Evolutionary conservation across 2,329 filamentous ascomycete genomes (phyloP).

Genomic region (Incumbomyces delicatus): DNA sequence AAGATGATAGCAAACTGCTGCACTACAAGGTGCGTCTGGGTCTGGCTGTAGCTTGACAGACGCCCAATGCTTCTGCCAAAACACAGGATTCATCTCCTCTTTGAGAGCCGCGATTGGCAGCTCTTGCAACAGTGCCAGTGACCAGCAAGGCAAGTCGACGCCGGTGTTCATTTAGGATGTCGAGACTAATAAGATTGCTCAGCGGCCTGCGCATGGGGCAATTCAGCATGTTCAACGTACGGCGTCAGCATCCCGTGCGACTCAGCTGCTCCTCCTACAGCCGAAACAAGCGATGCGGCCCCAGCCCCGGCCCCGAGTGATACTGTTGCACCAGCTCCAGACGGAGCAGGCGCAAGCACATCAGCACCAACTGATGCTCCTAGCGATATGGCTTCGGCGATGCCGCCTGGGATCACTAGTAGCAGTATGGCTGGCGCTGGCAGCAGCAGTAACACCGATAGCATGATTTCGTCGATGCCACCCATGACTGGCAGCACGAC

Average conservation of each 20-base stretch:
- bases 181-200: background rate
- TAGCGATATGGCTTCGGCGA: no score
- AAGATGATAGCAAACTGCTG: constrained; percentile 3
- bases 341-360: background rate
- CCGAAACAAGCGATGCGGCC: background rate
- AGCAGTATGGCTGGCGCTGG: background rate
- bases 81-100: background rate
- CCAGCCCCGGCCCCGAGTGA: background rate
- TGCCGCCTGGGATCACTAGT: background rate
- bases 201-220: constrained; percentile 4
- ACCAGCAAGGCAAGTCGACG: background rate
- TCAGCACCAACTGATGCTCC: background rate
- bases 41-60: constrained; percentile 1
- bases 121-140: background rate
- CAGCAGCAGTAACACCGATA: background rate
- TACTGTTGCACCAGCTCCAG: background rate
- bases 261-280: background rate
- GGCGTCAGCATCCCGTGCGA: constrained; percentile 2
- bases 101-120: background rate
- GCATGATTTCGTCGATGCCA: background rate
- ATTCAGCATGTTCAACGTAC: constrained; percentile 3
- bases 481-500: background rate
- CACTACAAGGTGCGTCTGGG: background rate
- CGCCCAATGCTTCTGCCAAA: constrained; percentile 1
- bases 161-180: background rate